Percentiles rank a stretch among this genome's conserved stretches.
phyloP scores from a whole-genome alignment of 306 rosid genomes.

The Hippophae rhamnoides region DNA sequence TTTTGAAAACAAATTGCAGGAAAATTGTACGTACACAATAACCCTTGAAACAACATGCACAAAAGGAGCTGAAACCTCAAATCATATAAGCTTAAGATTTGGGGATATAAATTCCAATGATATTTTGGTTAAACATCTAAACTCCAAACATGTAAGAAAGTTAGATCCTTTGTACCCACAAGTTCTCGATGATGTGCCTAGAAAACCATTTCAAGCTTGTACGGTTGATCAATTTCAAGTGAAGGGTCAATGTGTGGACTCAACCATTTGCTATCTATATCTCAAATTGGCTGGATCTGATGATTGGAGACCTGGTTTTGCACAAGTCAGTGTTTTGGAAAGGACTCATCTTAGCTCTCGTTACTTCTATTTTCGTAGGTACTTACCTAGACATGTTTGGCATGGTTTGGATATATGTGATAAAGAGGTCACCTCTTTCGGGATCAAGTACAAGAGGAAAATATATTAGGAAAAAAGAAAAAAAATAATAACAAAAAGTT shows the following conservation, averaged over 20 bases:
- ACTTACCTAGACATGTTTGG: conserved; percentile 65
- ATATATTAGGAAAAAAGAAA: background rate
- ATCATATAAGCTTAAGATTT: conserved; percentile 55
- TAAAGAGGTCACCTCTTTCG: conserved; percentile 61
- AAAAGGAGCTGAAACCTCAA: conserved; percentile 68
- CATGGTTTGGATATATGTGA: conserved; percentile 65
- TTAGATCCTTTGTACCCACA: conserved; percentile 49
- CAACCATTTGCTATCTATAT: conserved; percentile 60
- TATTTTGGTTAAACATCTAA: conserved; percentile 47
- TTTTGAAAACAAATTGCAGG: conserved; percentile 14
- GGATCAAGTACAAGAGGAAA: conserved; percentile 45
- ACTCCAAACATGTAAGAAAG: conserved; percentile 44
- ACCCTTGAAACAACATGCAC: conserved; percentile 68
- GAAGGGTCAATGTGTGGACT: conserved; percentile 44
- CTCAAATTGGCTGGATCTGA: conserved; percentile 53
- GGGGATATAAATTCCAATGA: conserved; percentile 63
- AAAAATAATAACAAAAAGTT: too few species aligned
- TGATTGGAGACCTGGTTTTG: conserved; percentile 81
- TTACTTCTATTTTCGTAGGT: conserved; percentile 49
- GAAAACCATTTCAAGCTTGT: conserved; percentile 76
- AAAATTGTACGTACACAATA: conserved; percentile 51
- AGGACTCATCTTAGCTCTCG: conserved; percentile 42
- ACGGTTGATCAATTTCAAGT: conserved; percentile 60
- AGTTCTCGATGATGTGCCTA: conserved; percentile 52
- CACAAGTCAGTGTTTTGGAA: conserved; percentile 34